Evolutionary conservation across 192 early-diverging fungal genomes (phyloP), one percentile per base, ranked within the genome.

Genomic region (Linnemannia hyalina): DNA sequence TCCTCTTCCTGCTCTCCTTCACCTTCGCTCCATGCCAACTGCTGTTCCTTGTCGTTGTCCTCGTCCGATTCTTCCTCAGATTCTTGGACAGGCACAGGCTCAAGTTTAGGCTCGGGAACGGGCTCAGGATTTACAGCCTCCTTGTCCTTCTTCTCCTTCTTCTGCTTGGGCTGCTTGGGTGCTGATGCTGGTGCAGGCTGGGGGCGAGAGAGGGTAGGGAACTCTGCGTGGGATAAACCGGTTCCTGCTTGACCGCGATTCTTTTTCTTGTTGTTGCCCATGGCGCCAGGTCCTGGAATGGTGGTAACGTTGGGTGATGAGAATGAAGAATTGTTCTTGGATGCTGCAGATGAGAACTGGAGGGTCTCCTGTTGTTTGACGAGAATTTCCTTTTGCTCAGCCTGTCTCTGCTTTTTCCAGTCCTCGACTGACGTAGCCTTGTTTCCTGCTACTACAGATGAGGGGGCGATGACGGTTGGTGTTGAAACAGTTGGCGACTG

Each of bases 271-370:
- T 75, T 86, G 57, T 78, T 81, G 47, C 79, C 84, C 80, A 81
- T 80, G 65, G 84, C 80, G 15, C 84, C 84, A 46, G 84, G 79
- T 77, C 84, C 84, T 46, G 84, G 75, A 77, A 86, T 81, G 60
- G 84, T 81, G n/a, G 68, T 23, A 52, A 78, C 68, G 38, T 80
- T 76, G 20, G 60, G 65, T 29, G 84, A 86, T 6, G 73, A 11
- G 54, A 77, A 79, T 6, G 44, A 72, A 20, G 79, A 73, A 15
- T 79, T 26, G 75, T 80, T 81, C 49, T 73, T 80, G 29, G 79
- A 41, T 32, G 84, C 72, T 52, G 84, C 84, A 20, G 74, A 75
- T 10, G 84, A 70, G 70, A 86, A 86, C 49, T 86, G 79, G 15
- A 86, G 76, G 32, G 65, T 42, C 23, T 86, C 84, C 76, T 86